These are phyloP conservation scores for Schoenoplectus triqueter DNA, from an alignment of 202 grass and related monocot genomes.

Conservation along the genomic window DNA sequence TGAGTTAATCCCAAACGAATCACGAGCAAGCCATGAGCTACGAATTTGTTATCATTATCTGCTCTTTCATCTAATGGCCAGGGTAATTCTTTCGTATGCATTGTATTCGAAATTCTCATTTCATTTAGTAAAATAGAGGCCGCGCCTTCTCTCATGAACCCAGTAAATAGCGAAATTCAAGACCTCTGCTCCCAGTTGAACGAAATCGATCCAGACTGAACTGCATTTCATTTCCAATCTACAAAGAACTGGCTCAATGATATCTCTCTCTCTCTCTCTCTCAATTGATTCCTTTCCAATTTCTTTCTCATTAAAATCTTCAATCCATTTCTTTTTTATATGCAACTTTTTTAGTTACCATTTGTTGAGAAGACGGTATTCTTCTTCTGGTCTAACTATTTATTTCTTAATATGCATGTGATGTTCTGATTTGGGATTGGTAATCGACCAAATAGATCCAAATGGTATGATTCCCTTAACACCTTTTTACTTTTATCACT, in stretches of 20 bases:
- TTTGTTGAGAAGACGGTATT: too few relatives aligned
- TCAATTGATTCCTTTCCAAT: neutral
- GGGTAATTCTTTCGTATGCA: constrained; percentile 4
- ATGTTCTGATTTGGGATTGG: neutral
- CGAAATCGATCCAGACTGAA: constrained; percentile 32
- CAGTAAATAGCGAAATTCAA: neutral
- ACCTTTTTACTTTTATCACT: neutral
- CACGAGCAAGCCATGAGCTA: too few relatives aligned
- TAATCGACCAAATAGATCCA: constrained; percentile 50
- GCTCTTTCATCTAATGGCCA: constrained; percentile 26
- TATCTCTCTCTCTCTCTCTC: neutral
- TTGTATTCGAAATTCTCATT: constrained; percentile 42
- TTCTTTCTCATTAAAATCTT: neutral
- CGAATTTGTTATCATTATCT: neutral
- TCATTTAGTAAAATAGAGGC: constrained; percentile 1
- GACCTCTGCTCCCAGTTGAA: neutral
- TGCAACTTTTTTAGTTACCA: neutral
- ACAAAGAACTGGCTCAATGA: constrained; percentile 76
- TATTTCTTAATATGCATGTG: constrained; percentile 28
- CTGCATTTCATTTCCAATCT: constrained; percentile 74
- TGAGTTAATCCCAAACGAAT: too few relatives aligned
- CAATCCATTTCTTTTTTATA: neutral
- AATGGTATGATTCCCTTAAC: constrained; percentile 48
- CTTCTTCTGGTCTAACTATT: constrained; percentile 3
- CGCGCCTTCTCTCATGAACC: constrained; percentile 29